phyloP scores from a whole-genome alignment of 2,329 filamentous ascomycete species.

The Aspergillus ustus region DNA sequence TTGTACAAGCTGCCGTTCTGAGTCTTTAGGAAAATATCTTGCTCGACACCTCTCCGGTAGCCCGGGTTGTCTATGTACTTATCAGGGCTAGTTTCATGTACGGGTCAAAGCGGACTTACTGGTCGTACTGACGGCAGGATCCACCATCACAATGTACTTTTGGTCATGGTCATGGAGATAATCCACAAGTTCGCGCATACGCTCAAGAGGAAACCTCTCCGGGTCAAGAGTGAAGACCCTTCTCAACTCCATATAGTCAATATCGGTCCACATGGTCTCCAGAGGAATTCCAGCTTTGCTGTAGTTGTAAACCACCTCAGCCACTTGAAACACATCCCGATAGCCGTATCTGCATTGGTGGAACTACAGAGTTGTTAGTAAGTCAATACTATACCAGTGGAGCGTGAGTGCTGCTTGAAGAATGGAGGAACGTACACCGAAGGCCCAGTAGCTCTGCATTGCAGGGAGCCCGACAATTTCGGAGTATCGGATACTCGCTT shows the following conservation, averaged over 20 bases:
- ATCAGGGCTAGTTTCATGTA: not conserved
- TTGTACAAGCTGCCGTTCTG: constrained; percentile 60
- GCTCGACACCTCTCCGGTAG: constrained; percentile 65
- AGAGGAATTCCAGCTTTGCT: constrained; percentile 47
- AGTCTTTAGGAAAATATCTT: constrained; percentile 58
- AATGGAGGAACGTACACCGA: constrained; percentile 52
- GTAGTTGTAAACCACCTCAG: constrained; percentile 50
- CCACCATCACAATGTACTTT: constrained; percentile 78
- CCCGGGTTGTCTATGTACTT: constrained; percentile 51
- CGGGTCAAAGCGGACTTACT: constrained; percentile 27
- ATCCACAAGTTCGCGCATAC: constrained; percentile 67
- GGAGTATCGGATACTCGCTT: constrained; percentile 64
- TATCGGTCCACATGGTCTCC: constrained; percentile 53
- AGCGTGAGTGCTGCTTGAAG: not conserved
- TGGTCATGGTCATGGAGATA: constrained; percentile 70
- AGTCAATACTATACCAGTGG: too few relatives aligned
- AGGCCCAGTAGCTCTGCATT: constrained; percentile 68
- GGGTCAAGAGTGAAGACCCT: constrained; percentile 47
- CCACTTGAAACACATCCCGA: constrained; percentile 52
- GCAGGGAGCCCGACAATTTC: constrained; percentile 61
- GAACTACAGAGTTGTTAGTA: constrained; percentile 32
- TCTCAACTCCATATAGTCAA: constrained; percentile 47
- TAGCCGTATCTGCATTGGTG: constrained; percentile 71
- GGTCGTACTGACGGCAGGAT: constrained; percentile 54
- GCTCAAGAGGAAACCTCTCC: constrained; percentile 42